Evolutionary conservation across 2,329 filamentous ascomycete genomes (phyloP).

Genomic region (Diaporthe amygdali): DNA sequence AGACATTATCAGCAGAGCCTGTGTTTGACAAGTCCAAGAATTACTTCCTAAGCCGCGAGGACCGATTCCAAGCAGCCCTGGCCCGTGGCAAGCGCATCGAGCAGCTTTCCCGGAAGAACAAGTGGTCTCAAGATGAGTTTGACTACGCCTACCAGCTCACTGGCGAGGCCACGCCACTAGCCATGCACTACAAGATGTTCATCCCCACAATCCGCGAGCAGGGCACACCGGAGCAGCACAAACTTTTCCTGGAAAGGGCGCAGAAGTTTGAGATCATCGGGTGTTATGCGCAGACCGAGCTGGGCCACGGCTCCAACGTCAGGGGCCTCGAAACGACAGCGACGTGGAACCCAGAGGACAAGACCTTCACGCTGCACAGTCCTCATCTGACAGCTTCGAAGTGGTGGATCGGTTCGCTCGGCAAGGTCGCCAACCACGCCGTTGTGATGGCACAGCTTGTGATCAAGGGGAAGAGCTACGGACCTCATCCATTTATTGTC

Average conservation of each 20-base stretch:
- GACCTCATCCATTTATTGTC: conserved; percentile 80
- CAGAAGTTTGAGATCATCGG: conserved; percentile 75
- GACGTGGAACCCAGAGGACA: conserved; percentile 74
- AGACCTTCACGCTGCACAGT: conserved; percentile 77
- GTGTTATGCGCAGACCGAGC: conserved; percentile 81
- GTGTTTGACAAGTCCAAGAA: conserved; percentile 82
- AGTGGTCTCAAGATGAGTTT: conserved; percentile 71
- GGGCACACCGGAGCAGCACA: conserved; percentile 74
- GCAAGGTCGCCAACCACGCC: conserved; percentile 76
- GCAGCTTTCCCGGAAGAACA: conserved; percentile 68
- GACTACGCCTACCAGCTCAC: conserved; percentile 70
- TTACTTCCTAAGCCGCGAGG: conserved; percentile 73
- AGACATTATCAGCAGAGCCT: conserved; percentile 69
- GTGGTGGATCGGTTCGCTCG: conserved; percentile 85
- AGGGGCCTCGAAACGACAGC: conserved; percentile 74
- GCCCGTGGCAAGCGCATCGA: conserved; percentile 73
- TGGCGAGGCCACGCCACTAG: conserved; percentile 76
- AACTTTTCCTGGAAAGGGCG: conserved; percentile 73
- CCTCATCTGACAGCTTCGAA: conserved; percentile 78
- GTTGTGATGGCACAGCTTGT: conserved; percentile 81
- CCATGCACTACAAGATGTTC: conserved; percentile 66
- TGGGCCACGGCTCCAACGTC: conserved; percentile 81
- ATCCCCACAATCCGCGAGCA: conserved; percentile 69
- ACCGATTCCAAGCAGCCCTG: conserved; percentile 72
- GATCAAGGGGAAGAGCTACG: conserved; percentile 70